phyloP scores from a whole-genome alignment of 768 basidiomycete genomes.

The Tephrocybe sp. region DNA sequence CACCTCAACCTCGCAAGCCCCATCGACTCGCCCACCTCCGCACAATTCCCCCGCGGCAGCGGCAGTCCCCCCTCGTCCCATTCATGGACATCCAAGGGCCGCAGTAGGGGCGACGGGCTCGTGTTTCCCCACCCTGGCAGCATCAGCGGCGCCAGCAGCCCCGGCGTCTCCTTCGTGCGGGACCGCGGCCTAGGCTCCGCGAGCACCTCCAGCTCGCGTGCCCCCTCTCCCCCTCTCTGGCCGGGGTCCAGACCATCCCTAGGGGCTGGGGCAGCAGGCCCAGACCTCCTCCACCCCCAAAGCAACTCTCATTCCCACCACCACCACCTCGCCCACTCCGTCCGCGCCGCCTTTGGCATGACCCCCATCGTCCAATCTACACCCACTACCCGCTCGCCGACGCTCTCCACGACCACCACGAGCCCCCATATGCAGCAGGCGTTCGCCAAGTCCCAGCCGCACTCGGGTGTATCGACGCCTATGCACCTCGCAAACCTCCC shows the following conservation, averaged over 20 bases:
- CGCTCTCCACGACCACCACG: conserved; percentile 7
- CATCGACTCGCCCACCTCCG: conserved; percentile 12
- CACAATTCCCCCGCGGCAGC: conserved; percentile 21
- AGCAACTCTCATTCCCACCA: conserved; percentile 34
- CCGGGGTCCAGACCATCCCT: conserved; percentile 34
- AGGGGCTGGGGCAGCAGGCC: conserved; percentile 8
- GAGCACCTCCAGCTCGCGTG: conserved; percentile 57
- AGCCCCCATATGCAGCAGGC: conserved; percentile 18
- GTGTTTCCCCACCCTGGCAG: conserved; percentile 22
- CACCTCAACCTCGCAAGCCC: conserved; percentile 27
- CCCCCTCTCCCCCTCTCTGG: conserved; percentile 64
- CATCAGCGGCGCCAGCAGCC: conserved; percentile 48
- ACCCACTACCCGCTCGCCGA: not conserved
- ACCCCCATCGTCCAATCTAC: conserved; percentile 62
- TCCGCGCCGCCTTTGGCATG: conserved; percentile 90
- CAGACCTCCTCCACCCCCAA: conserved; percentile 38
- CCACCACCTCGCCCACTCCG: conserved; percentile 78
- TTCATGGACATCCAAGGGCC: conserved; percentile 1
- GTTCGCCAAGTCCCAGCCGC: conserved; percentile 21
- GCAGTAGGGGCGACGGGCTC: conserved; percentile 16
- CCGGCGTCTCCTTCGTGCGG: conserved; percentile 48
- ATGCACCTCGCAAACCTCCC: conserved; percentile 21
- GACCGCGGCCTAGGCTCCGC: conserved; percentile 30
- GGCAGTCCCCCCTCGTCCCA: conserved; percentile 12
- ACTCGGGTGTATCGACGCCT: conserved; percentile 22